phyloP scores from a whole-genome alignment of 2,329 filamentous ascomycete species.

The Pseudopithomyces maydicus region DNA sequence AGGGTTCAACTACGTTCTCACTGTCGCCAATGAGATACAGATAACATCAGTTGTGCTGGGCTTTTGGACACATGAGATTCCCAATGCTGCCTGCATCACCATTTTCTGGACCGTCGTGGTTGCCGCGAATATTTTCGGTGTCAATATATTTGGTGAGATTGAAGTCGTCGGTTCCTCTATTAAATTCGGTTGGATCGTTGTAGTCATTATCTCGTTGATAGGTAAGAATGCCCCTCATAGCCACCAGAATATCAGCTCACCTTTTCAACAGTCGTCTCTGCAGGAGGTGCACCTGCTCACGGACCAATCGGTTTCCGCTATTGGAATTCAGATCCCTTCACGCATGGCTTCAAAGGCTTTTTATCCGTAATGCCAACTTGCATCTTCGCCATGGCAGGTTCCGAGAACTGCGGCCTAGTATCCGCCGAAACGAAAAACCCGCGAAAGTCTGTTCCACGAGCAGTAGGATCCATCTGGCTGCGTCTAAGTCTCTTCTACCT shows the following conservation, averaged over 20 bases:
- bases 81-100: conserved; percentile 51
- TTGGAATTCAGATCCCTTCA: conserved; percentile 51
- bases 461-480: conserved; percentile 54
- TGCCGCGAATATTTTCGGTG: conserved; percentile 48
- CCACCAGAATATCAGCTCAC: background rate
- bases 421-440: conserved; percentile 53
- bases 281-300: conserved; percentile 49
- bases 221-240: conserved; percentile 16
- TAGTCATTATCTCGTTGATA: conserved; percentile 53
- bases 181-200: conserved; percentile 56
- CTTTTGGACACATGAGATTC: conserved; percentile 53
- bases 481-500: conserved; percentile 55
- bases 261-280: conserved; percentile 43
- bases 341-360: conserved; percentile 53
- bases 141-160: conserved; percentile 53
- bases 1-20: conserved; percentile 51
- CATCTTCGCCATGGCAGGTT: conserved; percentile 49
- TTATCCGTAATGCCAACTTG: conserved; percentile 45
- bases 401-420: conserved; percentile 51
- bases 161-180: conserved; percentile 52
- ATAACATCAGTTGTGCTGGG: conserved; percentile 50
- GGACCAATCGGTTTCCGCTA: conserved; percentile 50
- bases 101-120: conserved; percentile 51
- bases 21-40: conserved; percentile 46
- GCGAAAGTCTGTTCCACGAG: conserved; percentile 49